These are phyloP conservation scores for Mucor lusitanicus DNA, from an alignment of 371 early-diverging fungal genomes.

Conservation along the genomic window DNA sequence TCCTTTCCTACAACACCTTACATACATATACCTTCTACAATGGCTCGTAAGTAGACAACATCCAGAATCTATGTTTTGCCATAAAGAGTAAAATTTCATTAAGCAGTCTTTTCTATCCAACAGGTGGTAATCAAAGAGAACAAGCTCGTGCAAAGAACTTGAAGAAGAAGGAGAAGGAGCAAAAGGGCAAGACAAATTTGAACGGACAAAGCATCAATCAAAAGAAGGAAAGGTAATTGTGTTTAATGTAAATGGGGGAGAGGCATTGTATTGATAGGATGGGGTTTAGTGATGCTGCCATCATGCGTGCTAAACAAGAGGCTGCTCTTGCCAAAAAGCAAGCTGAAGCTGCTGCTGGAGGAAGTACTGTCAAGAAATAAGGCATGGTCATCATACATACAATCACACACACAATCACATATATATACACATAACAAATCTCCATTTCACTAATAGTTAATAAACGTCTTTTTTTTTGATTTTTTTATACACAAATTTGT, in stretches of 20 bases:
- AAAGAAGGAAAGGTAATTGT: conserved; percentile 53
- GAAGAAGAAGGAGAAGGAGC: conserved; percentile 49
- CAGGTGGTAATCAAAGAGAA: conserved; percentile 64
- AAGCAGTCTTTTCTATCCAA: neutral
- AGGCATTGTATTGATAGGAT: too few species aligned
- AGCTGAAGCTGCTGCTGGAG: conserved; percentile 17
- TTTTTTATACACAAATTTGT: neutral
- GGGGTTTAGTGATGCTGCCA: conserved; percentile 65
- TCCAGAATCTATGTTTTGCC: conserved; percentile 1
- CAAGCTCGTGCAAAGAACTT: conserved; percentile 56
- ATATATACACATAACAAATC: neutral
- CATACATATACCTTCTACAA: neutral
- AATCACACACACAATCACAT: neutral
- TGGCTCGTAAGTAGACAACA: conserved; percentile 18
- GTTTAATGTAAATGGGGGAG: neutral
- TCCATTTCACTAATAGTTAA: neutral
- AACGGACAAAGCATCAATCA: conserved; percentile 47
- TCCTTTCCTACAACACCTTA: neutral
- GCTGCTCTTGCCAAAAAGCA: conserved; percentile 49
- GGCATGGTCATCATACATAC: neutral
- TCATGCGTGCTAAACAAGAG: conserved; percentile 62
- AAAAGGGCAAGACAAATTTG: conserved; percentile 41
- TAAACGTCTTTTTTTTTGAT: neutral
- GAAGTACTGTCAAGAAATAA: conserved; percentile 1
- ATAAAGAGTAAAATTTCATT: conserved; percentile 1